Base-by-base conservation (phyloP, 495 filamentous ascomycete species). In the Hyaloscypha finlandica region DNA sequence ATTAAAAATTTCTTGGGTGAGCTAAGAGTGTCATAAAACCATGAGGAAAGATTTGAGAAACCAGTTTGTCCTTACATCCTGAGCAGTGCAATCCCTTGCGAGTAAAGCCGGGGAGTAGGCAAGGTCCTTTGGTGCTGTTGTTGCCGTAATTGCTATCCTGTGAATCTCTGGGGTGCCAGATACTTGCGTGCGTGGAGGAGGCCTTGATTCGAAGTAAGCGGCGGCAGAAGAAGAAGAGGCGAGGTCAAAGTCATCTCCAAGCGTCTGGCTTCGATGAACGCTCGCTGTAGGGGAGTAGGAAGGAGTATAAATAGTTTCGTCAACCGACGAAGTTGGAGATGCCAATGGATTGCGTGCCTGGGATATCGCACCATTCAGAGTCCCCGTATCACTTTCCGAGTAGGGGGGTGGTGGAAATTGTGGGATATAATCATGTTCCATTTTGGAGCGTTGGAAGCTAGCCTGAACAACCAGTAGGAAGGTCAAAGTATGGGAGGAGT, bases 381-480 rank as follows among this genome's bases (percentile, higher is more conserved):
- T 67, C 31, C 72, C 73, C 3, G 77, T 74, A 70, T 25, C 79
- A 81, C 35, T 83, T 66, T 83, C 80, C 51, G 73, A 72, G 70
- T 84, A 85, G 6, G 83, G 83, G 3, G 83, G 81, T 3, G 81
- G 83, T 37, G 83, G 62, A 8, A 45, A 12, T 11, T 66, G 42
- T 37, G 35, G 35, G 35, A 37, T 37, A 25, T 25, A 25, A 25
- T 25, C 25, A 25, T 25, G 35, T 37, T 12, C 12, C 6, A 37
- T 70, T 6, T 12, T 53, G 19, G 22, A 42, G 19, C 25, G 25
- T 25, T 25, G 25, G 25, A 25, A 25, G 25, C 25, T 25, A 25
- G 25, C 25, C 25, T 25, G 25, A 25, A 25, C 25, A 2, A 25
- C 25, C 25, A 25, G 25, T 1, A 25, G 25, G 25, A 25, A 25